Base-by-base conservation (phyloP, 108 stramenopile genomes). In the Epithemia pelagica region DNA sequence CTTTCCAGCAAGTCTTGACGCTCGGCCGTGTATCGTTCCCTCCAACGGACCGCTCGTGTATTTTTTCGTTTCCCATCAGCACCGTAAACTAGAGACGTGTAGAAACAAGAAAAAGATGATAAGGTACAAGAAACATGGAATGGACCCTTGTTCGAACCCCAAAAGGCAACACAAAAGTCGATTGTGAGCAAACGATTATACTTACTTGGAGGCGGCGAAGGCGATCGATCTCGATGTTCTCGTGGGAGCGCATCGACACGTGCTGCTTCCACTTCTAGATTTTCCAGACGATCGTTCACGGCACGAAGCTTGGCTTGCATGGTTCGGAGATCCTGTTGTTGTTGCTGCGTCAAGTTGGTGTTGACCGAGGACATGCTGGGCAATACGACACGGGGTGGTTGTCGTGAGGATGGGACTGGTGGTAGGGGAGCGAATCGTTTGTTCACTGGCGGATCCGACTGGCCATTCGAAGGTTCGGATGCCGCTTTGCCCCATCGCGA, bases 31-130 rank as follows among this genome's bases (percentile, higher is more conserved):
- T 94, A 95, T 21, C 77, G 69, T 58, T 94, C 93, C 30, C 86
- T 60, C 97, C 96, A 97, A n/a, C 98, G 85, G 23, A 84, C 84
- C 58, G 96, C 96, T 29, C 97, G 85, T 18, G 95, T 98, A 71
- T 99, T 99, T 31, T 85, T 93, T 0, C 97, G 79, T 37, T 89
- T 95, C 5, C 99, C 99, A 66, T 94, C 88, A 30, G 88, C 65
- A 24, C 96, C 96, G 72, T 99, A 99, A 15, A 92, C 76, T 77
- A 65, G 51, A 65, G 31, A 21, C 2, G 20, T 22, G 53, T n/a
- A n/a, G n/a, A n/a, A n/a, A n/a, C n/a, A n/a, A n/a, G n/a, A n/a
- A n/a, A n/a, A n/a, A n/a, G n/a, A n/a, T n/a, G n/a, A n/a, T n/a
- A n/a, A n/a, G n/a, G n/a, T n/a, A n/a, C n/a, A n/a, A n/a, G n/a